Evolutionary conservation across 2,329 filamentous ascomycete species (phyloP).

Genomic region (Claviceps citrina): DNA sequence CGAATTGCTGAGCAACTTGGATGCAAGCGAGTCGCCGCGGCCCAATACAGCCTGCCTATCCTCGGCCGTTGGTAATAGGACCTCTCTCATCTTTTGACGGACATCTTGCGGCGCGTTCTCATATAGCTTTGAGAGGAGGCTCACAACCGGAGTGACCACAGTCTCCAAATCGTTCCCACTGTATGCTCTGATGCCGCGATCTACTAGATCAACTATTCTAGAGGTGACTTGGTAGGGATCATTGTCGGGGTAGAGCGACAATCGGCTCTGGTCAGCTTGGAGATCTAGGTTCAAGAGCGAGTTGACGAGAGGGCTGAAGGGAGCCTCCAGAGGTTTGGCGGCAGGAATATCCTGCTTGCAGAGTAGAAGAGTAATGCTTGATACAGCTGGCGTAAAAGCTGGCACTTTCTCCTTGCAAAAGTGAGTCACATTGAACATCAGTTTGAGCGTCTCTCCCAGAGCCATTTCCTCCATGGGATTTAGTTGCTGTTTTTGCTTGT

Average conservation of each 20-base stretch:
- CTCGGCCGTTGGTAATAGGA: conserved; percentile 59
- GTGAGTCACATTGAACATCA: conserved; percentile 78
- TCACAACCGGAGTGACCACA: conserved; percentile 56
- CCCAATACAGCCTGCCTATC: conserved; percentile 70
- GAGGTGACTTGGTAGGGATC: conserved; percentile 44
- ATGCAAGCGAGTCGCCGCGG: conserved; percentile 55
- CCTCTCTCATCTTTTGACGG: conserved; percentile 43
- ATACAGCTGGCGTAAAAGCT: conserved; percentile 52
- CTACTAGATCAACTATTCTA: conserved; percentile 55
- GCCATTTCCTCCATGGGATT: conserved; percentile 63
- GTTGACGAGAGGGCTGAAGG: conserved; percentile 61
- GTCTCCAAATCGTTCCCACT: conserved; percentile 56
- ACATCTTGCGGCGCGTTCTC: conserved; percentile 49
- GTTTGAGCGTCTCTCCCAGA: conserved; percentile 67
- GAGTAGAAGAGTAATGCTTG: conserved; percentile 56
- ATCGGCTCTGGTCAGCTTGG: conserved; percentile 33
- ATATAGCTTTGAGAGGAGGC: conserved; percentile 56
- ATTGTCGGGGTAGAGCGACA: conserved; percentile 50
- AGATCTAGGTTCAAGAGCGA: conserved; percentile 67
- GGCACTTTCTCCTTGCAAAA: conserved; percentile 47
- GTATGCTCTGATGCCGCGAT: conserved; percentile 48
- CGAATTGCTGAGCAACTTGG: conserved; percentile 62
- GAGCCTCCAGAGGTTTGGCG: conserved; percentile 54
- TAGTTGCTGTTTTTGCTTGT: conserved; percentile 16
- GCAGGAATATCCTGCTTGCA: conserved; percentile 40